Percentiles rank a stretch among this genome's conserved stretches.
phyloP scores from a whole-genome alignment of 1,139 yeast genomes.

The Entelexis paramagnoliae region DNA sequence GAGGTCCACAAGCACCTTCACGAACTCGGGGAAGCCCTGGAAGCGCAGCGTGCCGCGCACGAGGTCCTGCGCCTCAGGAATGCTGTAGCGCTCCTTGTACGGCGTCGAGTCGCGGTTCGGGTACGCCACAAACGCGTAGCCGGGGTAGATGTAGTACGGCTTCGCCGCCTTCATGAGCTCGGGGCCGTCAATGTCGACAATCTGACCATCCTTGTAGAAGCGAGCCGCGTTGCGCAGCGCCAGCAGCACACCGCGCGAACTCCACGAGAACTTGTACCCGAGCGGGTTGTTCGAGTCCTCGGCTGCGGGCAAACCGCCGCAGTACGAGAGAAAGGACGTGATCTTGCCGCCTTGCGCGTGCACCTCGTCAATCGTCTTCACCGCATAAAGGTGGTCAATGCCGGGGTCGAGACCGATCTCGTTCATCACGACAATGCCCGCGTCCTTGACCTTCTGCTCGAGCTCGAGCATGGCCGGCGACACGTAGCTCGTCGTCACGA shows the following conservation, averaged over 20 bases:
- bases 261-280: conserved; percentile 98
- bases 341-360: conserved; percentile 87
- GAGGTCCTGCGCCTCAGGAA: conserved; percentile 96
- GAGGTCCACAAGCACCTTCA: conserved; percentile 86
- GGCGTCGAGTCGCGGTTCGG: conserved; percentile 97
- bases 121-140: conserved; percentile 86
- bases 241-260: conserved; percentile 91
- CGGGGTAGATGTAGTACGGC: conserved; percentile 93
- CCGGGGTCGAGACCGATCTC: conserved; percentile 80
- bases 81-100: conserved; percentile 79
- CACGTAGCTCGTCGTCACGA: conserved; percentile 92
- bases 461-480: conserved; percentile 65
- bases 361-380: conserved; percentile 94
- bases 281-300: conserved; percentile 94
- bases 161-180: conserved; percentile 92
- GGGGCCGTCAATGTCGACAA: conserved; percentile 71
- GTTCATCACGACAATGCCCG: conserved; percentile 43
- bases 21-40: conserved; percentile 98
- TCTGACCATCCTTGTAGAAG: conserved; percentile 76
- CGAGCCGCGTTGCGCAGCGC: conserved; percentile 91
- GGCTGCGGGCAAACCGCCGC: conserved; percentile 98
- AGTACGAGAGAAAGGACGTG: conserved; percentile 85
- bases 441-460: conserved; percentile 37
- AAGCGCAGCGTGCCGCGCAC: conserved; percentile 94
- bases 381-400: conserved; percentile 94